Conservation (phyloP, 78 protist genomes). For the Dictyostelium intermedium region DNA sequence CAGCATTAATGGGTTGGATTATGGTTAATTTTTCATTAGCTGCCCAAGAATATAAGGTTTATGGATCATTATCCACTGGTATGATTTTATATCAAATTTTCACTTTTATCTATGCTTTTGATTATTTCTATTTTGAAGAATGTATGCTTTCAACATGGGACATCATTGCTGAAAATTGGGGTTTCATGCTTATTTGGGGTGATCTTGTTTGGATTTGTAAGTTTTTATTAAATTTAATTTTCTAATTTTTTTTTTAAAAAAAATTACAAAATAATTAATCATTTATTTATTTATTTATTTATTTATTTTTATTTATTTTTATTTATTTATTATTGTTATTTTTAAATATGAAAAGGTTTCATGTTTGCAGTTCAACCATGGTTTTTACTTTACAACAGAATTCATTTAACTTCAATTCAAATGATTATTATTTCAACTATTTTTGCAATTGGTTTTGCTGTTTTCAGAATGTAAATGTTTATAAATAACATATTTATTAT, state of each 20-base stretch:
- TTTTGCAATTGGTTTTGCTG: conserved; percentile 8
- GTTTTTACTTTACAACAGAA: conserved; percentile 17
- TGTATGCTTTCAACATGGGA: conserved; percentile 21
- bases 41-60: conserved; percentile 16
- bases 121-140: conserved; percentile 23
- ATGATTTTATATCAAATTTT: conserved; percentile 22
- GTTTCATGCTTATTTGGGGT: conserved; percentile 16
- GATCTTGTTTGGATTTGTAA: conserved; percentile 9
- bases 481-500: not conserved
- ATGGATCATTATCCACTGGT: conserved; percentile 16
- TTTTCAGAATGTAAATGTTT: conserved; percentile 13
- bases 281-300: no score
- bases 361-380: conserved; percentile 31
- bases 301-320: no score
- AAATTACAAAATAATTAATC: no score
- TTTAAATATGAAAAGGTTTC: not conserved
- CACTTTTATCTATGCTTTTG: conserved; percentile 28
- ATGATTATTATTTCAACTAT: conserved; percentile 2
- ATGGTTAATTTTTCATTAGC: conserved; percentile 33
- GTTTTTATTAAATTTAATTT: not conserved
- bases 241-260: no score
- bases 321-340: no score
- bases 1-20: conserved; percentile 24
- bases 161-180: conserved; percentile 29
- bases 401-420: conserved; percentile 20